These are phyloP conservation scores for Escovopsis sp. DNA, from an alignment of 2,329 filamentous ascomycete species.

Conservation along the genomic window DNA sequence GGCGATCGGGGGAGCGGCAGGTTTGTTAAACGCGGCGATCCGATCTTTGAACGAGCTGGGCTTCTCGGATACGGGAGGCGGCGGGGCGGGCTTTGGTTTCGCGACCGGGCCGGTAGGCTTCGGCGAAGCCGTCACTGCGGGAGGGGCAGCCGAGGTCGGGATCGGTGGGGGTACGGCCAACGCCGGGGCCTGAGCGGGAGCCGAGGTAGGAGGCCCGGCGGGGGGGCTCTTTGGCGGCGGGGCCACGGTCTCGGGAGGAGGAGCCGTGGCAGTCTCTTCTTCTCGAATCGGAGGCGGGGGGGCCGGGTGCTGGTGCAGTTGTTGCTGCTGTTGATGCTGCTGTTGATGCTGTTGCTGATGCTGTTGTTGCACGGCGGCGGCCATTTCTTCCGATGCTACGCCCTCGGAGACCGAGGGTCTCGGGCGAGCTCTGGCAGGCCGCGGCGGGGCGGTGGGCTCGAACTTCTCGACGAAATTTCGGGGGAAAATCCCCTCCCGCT, in stretches of 20 bases:
- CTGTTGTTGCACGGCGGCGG: no score
- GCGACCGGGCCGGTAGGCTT: slow-evolving; percentile 19
- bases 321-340: no score
- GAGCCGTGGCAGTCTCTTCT: slow-evolving; percentile 12
- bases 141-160: background rate
- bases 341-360: no score
- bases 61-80: slow-evolving; percentile 59
- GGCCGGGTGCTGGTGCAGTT: slow-evolving; percentile 16
- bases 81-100: slow-evolving; percentile 29
- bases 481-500: slow-evolving; percentile 78
- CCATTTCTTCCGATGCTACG: slow-evolving; percentile 18
- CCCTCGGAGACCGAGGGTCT: slow-evolving; percentile 29
- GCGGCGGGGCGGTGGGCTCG: slow-evolving; percentile 78
- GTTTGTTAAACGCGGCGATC: slow-evolving; percentile 93
- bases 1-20: slow-evolving; percentile 68
- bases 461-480: slow-evolving; percentile 96
- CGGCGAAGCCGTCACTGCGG: slow-evolving; percentile 12
- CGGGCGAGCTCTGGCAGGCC: slow-evolving; percentile 58
- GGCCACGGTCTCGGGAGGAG: slow-evolving; percentile 18
- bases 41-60: slow-evolving; percentile 82
- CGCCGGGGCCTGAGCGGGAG: slow-evolving; percentile 8
- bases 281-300: slow-evolving; percentile 14
- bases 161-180: slow-evolving; percentile 10
- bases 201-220: slow-evolving; percentile 15
- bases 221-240: slow-evolving; percentile 17